These are phyloP conservation scores for Furcasterigmium sp. DNA, from an alignment of 2,329 filamentous ascomycete species.

Conservation along the genomic window DNA sequence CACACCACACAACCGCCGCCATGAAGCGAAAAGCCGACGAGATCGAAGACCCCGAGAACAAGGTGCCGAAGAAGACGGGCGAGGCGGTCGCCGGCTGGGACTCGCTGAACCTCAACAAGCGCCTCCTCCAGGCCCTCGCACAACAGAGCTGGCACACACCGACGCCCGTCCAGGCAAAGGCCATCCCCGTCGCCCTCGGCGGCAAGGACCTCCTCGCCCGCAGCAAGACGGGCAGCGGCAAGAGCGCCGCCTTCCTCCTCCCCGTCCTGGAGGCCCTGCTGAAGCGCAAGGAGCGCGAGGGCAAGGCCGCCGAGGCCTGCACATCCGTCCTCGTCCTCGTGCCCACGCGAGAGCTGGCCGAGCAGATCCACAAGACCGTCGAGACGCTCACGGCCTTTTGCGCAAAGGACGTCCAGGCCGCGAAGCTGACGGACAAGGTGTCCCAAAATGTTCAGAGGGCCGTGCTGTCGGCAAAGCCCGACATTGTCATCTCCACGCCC, in stretches of 20 bases:
- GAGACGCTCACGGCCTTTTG: slow-evolving; percentile 77
- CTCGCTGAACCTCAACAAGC: slow-evolving; percentile 73
- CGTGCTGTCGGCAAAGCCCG: slow-evolving; percentile 77
- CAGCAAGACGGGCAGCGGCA: slow-evolving; percentile 92
- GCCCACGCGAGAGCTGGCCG: slow-evolving; percentile 88
- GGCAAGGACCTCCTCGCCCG: slow-evolving; percentile 88
- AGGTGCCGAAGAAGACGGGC: slow-evolving; percentile 16
- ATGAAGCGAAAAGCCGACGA: slow-evolving; percentile 61
- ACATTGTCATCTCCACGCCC: slow-evolving; percentile 88
- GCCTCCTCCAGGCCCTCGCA: slow-evolving; percentile 79
- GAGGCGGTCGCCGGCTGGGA: slow-evolving; percentile 54
- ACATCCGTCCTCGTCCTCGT: slow-evolving; percentile 85
- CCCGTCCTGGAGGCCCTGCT: slow-evolving; percentile 83
- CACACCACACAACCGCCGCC: slow-evolving; percentile 13
- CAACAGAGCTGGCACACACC: slow-evolving; percentile 80
- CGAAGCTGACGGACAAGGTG: slow-evolving; percentile 87
- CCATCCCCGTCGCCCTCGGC: slow-evolving; percentile 81
- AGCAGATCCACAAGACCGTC: slow-evolving; percentile 79
- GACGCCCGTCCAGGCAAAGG: slow-evolving; percentile 81
- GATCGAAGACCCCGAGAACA: slow-evolving; percentile 41
- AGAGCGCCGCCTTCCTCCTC: slow-evolving; percentile 92
- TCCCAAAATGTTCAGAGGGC: slow-evolving; percentile 85
- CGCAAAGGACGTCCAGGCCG: slow-evolving; percentile 72
- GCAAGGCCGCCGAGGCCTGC: slow-evolving; percentile 18
- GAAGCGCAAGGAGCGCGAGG: slow-evolving; percentile 56